These are phyloP conservation scores for Ogataea zsoltii DNA, from an alignment of 805 yeast species.

Conservation along the genomic window DNA sequence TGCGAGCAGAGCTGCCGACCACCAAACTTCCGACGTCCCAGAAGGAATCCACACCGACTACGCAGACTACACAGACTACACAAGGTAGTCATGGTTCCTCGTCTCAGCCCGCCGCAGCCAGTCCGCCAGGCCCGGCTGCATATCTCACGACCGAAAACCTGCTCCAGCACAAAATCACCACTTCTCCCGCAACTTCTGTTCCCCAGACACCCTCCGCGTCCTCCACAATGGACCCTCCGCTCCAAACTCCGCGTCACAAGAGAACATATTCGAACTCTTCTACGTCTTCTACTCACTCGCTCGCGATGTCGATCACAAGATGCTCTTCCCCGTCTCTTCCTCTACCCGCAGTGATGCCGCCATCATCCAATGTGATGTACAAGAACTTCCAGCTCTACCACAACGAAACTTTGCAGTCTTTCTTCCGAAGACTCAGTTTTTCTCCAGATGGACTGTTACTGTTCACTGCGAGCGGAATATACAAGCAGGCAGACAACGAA, in stretches of 20 bases:
- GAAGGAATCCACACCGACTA: constrained; percentile 5
- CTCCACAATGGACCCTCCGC: constrained; percentile 34
- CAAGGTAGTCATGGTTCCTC: no score
- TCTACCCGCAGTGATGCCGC: constrained; percentile 49
- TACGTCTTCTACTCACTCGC: constrained; percentile 35
- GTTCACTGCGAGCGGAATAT: constrained; percentile 74
- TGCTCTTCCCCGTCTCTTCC: constrained; percentile 36
- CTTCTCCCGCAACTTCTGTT: constrained; percentile 1
- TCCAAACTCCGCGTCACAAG: constrained; percentile 36
- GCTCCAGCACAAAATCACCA: constrained; percentile 13
- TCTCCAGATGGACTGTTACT: constrained; percentile 88
- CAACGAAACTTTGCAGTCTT: constrained; percentile 85
- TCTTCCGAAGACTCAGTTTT: constrained; percentile 81
- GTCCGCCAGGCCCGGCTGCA: constrained; percentile 5
- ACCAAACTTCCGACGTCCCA: constrained; percentile 11
- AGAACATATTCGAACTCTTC: constrained; percentile 45
- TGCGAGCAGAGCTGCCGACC: constrained; percentile 59
- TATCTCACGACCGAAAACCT: constrained; percentile 25
- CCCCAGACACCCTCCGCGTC: constrained; percentile 11
- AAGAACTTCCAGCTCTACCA: constrained; percentile 61
- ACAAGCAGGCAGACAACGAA: constrained; percentile 35
- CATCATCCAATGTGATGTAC: constrained; percentile 28
- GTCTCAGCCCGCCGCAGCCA: no score
- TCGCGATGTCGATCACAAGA: constrained; percentile 28
- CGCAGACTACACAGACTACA: not conserved